phyloP scores from a whole-genome alignment of 345 rosid species.

The Linum lewisii region DNA sequence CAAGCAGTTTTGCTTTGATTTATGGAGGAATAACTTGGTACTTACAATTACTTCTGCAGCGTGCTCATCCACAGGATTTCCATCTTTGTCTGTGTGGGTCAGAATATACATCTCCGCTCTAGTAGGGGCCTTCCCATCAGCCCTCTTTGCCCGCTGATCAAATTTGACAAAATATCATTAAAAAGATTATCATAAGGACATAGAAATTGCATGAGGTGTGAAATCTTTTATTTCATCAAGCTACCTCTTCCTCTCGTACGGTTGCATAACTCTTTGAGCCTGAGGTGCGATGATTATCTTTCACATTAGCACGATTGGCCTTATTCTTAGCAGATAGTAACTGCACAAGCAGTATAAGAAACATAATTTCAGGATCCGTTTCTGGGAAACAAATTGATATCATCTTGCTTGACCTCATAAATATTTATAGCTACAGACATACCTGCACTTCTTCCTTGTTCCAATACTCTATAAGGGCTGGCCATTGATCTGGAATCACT shows the following conservation, averaged over 20 bases:
- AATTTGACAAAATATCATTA: constrained; percentile 3
- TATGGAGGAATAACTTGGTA: background rate
- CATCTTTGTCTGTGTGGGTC: constrained; percentile 33
- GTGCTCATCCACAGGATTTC: constrained; percentile 24
- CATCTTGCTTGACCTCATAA: background rate
- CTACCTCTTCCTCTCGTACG: constrained; percentile 34
- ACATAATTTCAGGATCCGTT: background rate
- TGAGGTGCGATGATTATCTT: constrained; percentile 13
- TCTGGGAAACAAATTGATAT: background rate
- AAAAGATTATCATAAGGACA: background rate
- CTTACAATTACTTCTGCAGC: constrained; percentile 28
- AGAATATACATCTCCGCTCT: constrained; percentile 30
- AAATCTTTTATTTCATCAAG: constrained; percentile 8
- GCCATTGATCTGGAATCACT: constrained; percentile 33
- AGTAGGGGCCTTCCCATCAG: constrained; percentile 29
- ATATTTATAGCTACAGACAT: background rate
- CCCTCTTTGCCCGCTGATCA: constrained; percentile 23
- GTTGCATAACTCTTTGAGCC: constrained; percentile 35
- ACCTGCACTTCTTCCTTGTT: constrained; percentile 28
- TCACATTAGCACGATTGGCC: constrained; percentile 25
- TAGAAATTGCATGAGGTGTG: background rate
- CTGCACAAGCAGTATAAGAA: constrained; percentile 21
- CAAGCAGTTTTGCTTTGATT: background rate
- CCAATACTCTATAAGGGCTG: constrained; percentile 25
- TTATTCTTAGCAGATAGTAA: constrained; percentile 21